Evolutionary conservation across 371 early-diverging fungal genomes (phyloP).

Genomic region (Syncephalis plumigaleata): DNA sequence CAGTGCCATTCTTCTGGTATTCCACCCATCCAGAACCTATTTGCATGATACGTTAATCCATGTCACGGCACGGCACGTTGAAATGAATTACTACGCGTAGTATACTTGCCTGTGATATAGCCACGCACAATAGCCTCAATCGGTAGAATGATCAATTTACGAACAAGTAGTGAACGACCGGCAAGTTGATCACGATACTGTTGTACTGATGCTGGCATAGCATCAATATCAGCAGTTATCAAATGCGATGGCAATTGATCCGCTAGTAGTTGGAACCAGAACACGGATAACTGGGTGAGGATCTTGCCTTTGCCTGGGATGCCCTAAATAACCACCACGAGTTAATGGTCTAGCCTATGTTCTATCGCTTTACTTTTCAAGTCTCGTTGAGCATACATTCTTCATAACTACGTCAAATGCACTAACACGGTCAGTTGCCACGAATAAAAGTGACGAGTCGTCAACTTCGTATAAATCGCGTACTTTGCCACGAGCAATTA

Average conservation of each 20-base stretch:
- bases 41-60: neutral
- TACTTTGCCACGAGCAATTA: constrained; percentile 91
- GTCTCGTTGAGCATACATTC: constrained; percentile 75
- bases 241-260: constrained; percentile 82
- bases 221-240: constrained; percentile 79
- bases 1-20: constrained; percentile 79
- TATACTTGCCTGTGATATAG: constrained; percentile 75
- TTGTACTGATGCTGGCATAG: constrained; percentile 82
- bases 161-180: constrained; percentile 81
- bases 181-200: constrained; percentile 75
- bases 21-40: constrained; percentile 91
- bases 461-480: constrained; percentile 91
- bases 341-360: no score
- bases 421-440: constrained; percentile 92
- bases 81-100: no score
- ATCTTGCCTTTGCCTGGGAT: constrained; percentile 93
- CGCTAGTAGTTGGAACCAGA: constrained; percentile 84
- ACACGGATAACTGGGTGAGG: constrained; percentile 78
- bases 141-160: constrained; percentile 83
- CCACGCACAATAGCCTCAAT: constrained; percentile 97
- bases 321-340: no score
- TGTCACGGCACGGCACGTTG: no score
- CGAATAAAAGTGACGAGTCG: constrained; percentile 72
- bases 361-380: no score
- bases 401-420: constrained; percentile 97